Conservation (phyloP, 2,329 filamentous ascomycete species). For the Akanthomyces dipterigenus region DNA sequence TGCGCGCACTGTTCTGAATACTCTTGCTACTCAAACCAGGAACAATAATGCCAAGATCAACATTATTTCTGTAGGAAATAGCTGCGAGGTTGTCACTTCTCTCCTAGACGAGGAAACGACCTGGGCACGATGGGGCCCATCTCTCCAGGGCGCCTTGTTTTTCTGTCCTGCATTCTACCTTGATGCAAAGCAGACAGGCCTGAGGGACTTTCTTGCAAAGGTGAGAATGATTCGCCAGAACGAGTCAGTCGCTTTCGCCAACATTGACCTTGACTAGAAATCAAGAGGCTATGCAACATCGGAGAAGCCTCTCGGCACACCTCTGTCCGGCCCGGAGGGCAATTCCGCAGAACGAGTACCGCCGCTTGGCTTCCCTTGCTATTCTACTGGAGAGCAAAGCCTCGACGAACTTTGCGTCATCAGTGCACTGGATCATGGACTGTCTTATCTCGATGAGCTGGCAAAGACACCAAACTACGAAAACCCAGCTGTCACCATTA, state of each 20-base stretch:
- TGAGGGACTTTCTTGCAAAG: conserved; percentile 45
- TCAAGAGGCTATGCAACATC: conserved; percentile 56
- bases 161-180: conserved; percentile 43
- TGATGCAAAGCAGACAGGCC: conserved; percentile 19
- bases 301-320: conserved; percentile 41
- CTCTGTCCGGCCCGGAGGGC: conserved; percentile 46
- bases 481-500: conserved; percentile 33
- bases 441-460: conserved; percentile 56
- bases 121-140: conserved; percentile 38
- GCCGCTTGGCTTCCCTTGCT: conserved; percentile 56
- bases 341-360: conserved; percentile 37
- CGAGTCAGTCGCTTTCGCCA: conserved; percentile 18
- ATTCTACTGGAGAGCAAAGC: conserved; percentile 56
- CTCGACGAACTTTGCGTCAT: conserved; percentile 59
- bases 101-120: conserved; percentile 52
- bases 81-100: conserved; percentile 48
- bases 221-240: conserved; percentile 28
- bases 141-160: conserved; percentile 42
- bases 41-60: conserved; percentile 51
- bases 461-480: conserved; percentile 31
- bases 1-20: conserved; percentile 58
- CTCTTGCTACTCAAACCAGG: conserved; percentile 48
- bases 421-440: conserved; percentile 42
- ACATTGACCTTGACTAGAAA: conserved; percentile 32
- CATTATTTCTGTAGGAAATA: conserved; percentile 64